These are phyloP conservation scores for Corylus avellana DNA, from an alignment of 306 rosid species.

Conservation along the genomic window DNA sequence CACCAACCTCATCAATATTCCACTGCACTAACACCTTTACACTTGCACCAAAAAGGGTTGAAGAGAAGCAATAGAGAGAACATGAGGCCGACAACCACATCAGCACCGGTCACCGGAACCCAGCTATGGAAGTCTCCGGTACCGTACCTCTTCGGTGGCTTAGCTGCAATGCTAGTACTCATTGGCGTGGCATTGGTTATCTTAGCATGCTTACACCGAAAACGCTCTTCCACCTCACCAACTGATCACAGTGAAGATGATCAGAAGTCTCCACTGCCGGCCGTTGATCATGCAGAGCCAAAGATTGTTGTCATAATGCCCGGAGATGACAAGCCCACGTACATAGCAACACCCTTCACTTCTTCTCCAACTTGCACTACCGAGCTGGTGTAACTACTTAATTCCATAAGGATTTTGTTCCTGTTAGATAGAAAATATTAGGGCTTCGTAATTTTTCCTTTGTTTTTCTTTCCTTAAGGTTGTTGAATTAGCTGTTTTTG, in stretches of 20 bases:
- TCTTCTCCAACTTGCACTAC: not conserved
- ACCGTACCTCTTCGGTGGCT: slow-evolving; percentile 81
- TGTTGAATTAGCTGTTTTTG: not conserved
- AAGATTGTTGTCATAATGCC: slow-evolving; percentile 53
- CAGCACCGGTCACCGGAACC: slow-evolving; percentile 16
- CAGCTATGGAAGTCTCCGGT: slow-evolving; percentile 70
- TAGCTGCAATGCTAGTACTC: slow-evolving; percentile 53
- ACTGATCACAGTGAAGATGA: slow-evolving; percentile 1
- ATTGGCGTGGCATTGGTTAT: slow-evolving; percentile 63
- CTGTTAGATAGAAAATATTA: not conserved
- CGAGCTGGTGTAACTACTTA: not conserved
- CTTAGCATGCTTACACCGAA: slow-evolving; percentile 60
- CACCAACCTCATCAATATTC: not conserved
- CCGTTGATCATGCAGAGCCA: slow-evolving; percentile 23
- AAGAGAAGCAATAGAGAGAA: not conserved
- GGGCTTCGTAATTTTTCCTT: not conserved
- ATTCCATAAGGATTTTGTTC: not conserved
- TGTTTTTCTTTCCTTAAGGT: not conserved
- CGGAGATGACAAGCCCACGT: slow-evolving; percentile 48
- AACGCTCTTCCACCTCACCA: slow-evolving; percentile 29
- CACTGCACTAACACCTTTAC: not conserved
- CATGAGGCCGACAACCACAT: slow-evolving; percentile 41
- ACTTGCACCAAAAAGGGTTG: not conserved
- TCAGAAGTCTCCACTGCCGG: slow-evolving; percentile 1
- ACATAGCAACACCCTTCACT: slow-evolving; percentile 37